Base-by-base conservation (phyloP, 441 rosid species). In the Biscutella laevigata region DNA sequence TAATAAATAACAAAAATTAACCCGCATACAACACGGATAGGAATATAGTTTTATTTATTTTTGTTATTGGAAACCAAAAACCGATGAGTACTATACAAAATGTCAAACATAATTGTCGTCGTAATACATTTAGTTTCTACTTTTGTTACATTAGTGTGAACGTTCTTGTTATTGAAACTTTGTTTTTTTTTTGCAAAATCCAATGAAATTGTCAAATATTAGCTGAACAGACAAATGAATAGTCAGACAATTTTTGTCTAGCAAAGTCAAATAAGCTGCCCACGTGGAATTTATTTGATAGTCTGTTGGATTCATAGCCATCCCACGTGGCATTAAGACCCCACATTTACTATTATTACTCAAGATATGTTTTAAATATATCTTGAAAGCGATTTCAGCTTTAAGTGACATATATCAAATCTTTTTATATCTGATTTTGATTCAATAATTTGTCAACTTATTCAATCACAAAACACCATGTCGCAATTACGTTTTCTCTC, bases 381-480 rank as follows among this genome's bases (percentile, higher is more conserved):
- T n/a, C n/a, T n/a, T n/a, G n/a, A n/a, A n/a, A n/a, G n/a, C n/a
- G n/a, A 32, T 19, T 27, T 27, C 39, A 39, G 38, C 39, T 30
- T 30, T 4, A 30, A 30, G 2, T 9, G 28, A 46, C 13, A 17
- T 29, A 10, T 47, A 17, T 29, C 52, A 29, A 16, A 46, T 28
- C 25, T 10, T 6, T 46, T 11, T 28, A 28, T 28, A 10, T 22
- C 35, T 17, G 34, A 10, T 25, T 33, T 25, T 13, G 11, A 0
- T 26, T 35, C 46, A 44, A 46, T 27, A 2, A 37, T 35, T 13
- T 47, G 8, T 24, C 53, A 45, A 36, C 21, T 58, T 37, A 11
- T 44, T 7, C 10, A 15, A 29, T 48, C 19, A 37, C 11, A n/a
- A 29, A 29, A 27, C 63, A 57, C 21, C 8, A 51, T 58, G 63